Conservation (phyloP, 257 asterid genomes). For the Coffea canephora region DNA sequence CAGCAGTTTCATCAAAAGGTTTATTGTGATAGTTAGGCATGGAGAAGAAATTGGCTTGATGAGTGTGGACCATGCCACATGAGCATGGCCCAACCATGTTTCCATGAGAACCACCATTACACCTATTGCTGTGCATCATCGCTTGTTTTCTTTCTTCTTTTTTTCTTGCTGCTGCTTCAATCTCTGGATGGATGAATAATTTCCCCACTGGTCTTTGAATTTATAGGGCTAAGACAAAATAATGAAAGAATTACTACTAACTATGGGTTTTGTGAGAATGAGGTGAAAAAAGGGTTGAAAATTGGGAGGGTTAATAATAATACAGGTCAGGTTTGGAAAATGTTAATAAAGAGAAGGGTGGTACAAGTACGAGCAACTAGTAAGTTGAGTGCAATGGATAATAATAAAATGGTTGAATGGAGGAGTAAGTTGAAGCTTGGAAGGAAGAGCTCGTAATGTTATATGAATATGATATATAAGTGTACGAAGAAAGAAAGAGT, state of each 20-base stretch:
- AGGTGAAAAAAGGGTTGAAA: too few relatives aligned
- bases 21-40: conserved; percentile 31
- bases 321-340: neutral
- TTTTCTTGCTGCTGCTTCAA: neutral
- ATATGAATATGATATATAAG: neutral
- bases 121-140: conserved; percentile 44
- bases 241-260: too few relatives aligned
- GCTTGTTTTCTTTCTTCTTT: too few relatives aligned
- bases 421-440: conserved; percentile 20
- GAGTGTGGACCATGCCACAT: conserved; percentile 45
- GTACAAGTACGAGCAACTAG: conserved; percentile 25
- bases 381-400: conserved; percentile 48
- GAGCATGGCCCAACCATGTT: conserved; percentile 38
- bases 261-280: neutral
- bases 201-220: neutral
- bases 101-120: conserved; percentile 29
- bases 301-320: neutral
- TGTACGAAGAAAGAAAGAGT: conserved; percentile 11
- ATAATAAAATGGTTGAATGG: conserved; percentile 46
- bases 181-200: neutral
- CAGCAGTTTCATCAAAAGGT: conserved; percentile 29
- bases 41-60: conserved; percentile 47
- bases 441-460: conserved; percentile 3
- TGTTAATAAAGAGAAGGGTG: neutral
- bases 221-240: conserved; percentile 3